Evolutionary conservation across 2,329 filamentous ascomycete genomes (phyloP).

Genomic region (Epichloe uncinata): DNA sequence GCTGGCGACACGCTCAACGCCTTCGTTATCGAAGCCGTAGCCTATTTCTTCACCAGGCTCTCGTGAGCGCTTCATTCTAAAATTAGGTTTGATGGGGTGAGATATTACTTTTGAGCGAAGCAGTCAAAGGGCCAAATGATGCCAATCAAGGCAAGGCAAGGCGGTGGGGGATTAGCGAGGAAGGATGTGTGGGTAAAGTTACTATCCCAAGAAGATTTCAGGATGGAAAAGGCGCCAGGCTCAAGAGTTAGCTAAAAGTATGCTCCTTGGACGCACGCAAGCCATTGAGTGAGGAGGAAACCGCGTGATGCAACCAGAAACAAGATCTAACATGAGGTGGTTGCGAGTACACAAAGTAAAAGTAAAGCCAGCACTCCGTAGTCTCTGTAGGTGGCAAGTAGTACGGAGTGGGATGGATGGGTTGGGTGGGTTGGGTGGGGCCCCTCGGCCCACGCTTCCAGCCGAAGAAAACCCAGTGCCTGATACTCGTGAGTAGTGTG

Average conservation of each 20-base stretch:
- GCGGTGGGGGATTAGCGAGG: not conserved
- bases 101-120: conserved; percentile 6
- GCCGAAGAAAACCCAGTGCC: conserved; percentile 11
- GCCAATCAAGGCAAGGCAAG: not conserved
- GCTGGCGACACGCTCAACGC: conserved; percentile 7
- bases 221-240: not conserved
- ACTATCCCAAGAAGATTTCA: not conserved
- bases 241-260: too few species aligned
- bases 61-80: conserved; percentile 49
- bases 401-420: not conserved
- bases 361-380: too few species aligned
- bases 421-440: too few species aligned
- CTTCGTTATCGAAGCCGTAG: conserved; percentile 11
- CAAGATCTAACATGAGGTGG: not conserved
- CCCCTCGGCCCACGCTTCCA: not conserved
- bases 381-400: too few species aligned
- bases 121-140: not conserved
- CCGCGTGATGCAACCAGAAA: not conserved
- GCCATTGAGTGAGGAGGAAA: not conserved
- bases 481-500: not conserved
- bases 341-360: not conserved
- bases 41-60: conserved; percentile 37
- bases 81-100: conserved; percentile 1
- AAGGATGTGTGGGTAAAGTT: not conserved
- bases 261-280: not conserved